phyloP scores from a whole-genome alignment of 1,139 yeast species.

The Debaryomyces singareniensis region DNA sequence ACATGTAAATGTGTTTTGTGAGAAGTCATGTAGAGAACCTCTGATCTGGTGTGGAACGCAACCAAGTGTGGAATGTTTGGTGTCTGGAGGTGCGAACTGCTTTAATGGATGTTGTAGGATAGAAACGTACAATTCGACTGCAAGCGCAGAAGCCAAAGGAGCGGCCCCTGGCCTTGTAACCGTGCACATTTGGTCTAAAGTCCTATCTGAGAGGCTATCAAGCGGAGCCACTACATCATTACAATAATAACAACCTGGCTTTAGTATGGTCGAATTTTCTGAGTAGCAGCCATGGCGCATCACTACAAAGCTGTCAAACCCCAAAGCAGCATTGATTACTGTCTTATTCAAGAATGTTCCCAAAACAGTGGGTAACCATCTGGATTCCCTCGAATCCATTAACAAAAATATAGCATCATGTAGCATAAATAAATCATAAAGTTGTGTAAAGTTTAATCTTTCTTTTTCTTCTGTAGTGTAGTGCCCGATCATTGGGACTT shows the following conservation, averaged over 20 bases:
- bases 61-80: constrained; percentile 52
- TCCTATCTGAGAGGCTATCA: constrained; percentile 76
- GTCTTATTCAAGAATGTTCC: constrained; percentile 61
- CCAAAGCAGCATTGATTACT: constrained; percentile 88
- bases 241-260: constrained; percentile 83
- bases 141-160: constrained; percentile 75
- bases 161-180: constrained; percentile 98
- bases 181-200: constrained; percentile 96
- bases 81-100: constrained; percentile 10
- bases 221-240: constrained; percentile 93
- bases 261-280: constrained; percentile 15
- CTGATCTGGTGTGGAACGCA: constrained; percentile 83
- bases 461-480: constrained; percentile 42
- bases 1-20: constrained; percentile 57
- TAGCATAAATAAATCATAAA: constrained; percentile 48
- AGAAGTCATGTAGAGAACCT: constrained; percentile 69
- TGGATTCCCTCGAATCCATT: constrained; percentile 90
- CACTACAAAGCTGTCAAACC: constrained; percentile 87
- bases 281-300: constrained; percentile 78
- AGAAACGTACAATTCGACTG: constrained; percentile 78
- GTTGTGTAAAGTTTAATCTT: constrained; percentile 41
- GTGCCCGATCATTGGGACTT: constrained; percentile 96
- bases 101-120: constrained; percentile 50
- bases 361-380: constrained; percentile 92
- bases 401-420: constrained; percentile 77